phyloP scores from a whole-genome alignment of 352 stramenopile genomes.

The Pythium vanterpoolii region DNA sequence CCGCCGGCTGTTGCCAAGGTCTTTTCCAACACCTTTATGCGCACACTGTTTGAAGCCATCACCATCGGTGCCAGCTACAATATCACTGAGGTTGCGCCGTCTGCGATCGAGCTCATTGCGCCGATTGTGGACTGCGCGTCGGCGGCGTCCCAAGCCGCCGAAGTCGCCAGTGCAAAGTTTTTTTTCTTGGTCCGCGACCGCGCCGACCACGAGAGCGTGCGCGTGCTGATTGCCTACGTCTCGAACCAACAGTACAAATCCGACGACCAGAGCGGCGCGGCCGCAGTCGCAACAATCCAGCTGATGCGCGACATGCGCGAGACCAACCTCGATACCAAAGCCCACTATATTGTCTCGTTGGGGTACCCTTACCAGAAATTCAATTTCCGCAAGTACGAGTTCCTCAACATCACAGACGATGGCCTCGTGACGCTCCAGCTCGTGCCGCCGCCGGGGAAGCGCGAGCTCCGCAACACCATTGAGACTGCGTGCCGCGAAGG shows the following conservation, averaged over 20 bases:
- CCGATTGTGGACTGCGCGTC: slow-evolving; percentile 12
- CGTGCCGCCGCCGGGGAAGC: neutral
- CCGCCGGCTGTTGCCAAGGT: neutral
- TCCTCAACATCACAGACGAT: neutral
- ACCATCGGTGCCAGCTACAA: slow-evolving; percentile 1
- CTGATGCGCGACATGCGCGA: slow-evolving; percentile 16
- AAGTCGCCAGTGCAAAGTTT: slow-evolving; percentile 6
- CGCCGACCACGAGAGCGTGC: neutral
- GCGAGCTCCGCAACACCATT: slow-evolving; percentile 3
- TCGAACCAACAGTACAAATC: slow-evolving; percentile 19
- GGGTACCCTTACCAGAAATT: slow-evolving; percentile 14
- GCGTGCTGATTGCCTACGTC: slow-evolving; percentile 10
- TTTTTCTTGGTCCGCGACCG: slow-evolving; percentile 3
- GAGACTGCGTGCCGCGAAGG: slow-evolving; percentile 12
- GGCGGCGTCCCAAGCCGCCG: neutral
- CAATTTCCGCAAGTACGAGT: slow-evolving; percentile 7
- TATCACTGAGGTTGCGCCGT: neutral
- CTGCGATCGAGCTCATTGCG: slow-evolving; percentile 10
- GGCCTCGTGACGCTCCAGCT: neutral
- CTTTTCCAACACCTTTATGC: slow-evolving; percentile 3
- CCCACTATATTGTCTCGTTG: slow-evolving; percentile 6
- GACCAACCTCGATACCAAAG: neutral
- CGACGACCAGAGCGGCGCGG: slow-evolving; percentile 7
- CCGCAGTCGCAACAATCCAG: slow-evolving; percentile 9
- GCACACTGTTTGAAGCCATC: slow-evolving; percentile 4